These are phyloP conservation scores for Taphrina pruni DNA, from an alignment of 1,139 yeast genomes.

Conservation along the genomic window DNA sequence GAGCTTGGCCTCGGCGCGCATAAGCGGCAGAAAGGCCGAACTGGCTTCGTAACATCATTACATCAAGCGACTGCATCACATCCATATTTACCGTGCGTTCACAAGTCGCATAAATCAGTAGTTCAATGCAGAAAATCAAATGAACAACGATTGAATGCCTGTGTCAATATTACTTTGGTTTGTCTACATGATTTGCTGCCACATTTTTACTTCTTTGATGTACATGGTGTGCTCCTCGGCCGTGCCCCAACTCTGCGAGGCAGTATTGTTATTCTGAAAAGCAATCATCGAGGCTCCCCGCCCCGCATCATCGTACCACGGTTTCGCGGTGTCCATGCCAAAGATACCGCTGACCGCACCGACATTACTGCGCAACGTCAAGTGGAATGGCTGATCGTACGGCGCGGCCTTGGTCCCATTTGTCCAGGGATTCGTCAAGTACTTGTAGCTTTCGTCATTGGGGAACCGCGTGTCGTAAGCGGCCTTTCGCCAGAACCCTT, in stretches of 20 bases:
- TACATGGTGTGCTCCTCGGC: conserved; percentile 29
- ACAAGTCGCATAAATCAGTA: no score
- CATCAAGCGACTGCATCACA: no score
- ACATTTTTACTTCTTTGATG: conserved; percentile 35
- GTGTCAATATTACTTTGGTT: no score
- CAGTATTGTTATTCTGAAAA: conserved; percentile 41
- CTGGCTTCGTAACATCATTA: background rate
- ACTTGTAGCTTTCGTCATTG: conserved; percentile 37
- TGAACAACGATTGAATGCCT: no score
- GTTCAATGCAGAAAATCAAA: background rate
- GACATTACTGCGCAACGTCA: conserved; percentile 44
- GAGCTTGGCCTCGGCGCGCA: conserved; percentile 26
- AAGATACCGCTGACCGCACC: conserved; percentile 46
- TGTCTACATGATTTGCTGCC: conserved; percentile 21
- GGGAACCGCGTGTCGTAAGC: conserved; percentile 1
- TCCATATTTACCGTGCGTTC: no score
- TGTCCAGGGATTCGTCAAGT: conserved; percentile 43
- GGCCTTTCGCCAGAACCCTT: conserved; percentile 43
- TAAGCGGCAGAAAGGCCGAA: conserved; percentile 7
- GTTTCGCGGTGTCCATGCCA: conserved; percentile 42
- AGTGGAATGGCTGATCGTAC: conserved; percentile 45
- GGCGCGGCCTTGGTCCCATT: conserved; percentile 43
- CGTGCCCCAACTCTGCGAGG: conserved; percentile 39
- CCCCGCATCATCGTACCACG: conserved; percentile 44
- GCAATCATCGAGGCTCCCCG: conserved; percentile 25